phyloP scores from a whole-genome alignment of 345 rosid species.

The Populus simonii region DNA sequence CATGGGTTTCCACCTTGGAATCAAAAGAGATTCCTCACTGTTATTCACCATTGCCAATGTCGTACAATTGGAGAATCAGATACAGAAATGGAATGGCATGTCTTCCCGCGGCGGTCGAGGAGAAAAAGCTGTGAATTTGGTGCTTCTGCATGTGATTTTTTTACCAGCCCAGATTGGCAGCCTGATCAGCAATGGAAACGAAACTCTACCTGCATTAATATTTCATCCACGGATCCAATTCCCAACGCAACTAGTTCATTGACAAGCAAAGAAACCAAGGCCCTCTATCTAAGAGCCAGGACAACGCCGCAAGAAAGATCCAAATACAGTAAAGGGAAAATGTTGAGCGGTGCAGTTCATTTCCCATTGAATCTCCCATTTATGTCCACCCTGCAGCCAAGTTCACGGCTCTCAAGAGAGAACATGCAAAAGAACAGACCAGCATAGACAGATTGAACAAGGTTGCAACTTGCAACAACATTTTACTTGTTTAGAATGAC shows the following conservation, averaged over 20 bases:
- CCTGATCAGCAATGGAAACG: conserved; percentile 11
- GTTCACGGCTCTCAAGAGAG: conserved; percentile 60
- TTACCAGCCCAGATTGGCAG: conserved; percentile 10
- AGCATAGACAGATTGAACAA: neutral
- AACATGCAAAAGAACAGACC: conserved; percentile 28
- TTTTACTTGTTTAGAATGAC: neutral
- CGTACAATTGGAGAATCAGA: conserved; percentile 5
- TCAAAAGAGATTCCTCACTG: neutral
- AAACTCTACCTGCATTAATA: conserved; percentile 11
- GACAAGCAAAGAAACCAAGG: conserved; percentile 12
- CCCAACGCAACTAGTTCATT: neutral
- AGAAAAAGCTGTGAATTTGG: conserved; percentile 30
- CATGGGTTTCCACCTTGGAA: neutral
- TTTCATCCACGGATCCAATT: neutral
- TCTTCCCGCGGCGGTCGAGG: conserved; percentile 5
- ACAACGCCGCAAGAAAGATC: conserved; percentile 57
- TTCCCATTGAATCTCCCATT: conserved; percentile 37
- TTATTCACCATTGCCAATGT: neutral
- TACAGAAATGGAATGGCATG: conserved; percentile 14
- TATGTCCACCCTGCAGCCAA: conserved; percentile 83
- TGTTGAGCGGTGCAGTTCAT: conserved; percentile 35
- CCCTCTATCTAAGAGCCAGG: conserved; percentile 41
- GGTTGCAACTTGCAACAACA: neutral
- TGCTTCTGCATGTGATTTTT: conserved; percentile 14
- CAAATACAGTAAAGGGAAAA: conserved; percentile 17